phyloP scores from a whole-genome alignment of 1,284 basidiomycete species.

The Puccinia hordei region DNA sequence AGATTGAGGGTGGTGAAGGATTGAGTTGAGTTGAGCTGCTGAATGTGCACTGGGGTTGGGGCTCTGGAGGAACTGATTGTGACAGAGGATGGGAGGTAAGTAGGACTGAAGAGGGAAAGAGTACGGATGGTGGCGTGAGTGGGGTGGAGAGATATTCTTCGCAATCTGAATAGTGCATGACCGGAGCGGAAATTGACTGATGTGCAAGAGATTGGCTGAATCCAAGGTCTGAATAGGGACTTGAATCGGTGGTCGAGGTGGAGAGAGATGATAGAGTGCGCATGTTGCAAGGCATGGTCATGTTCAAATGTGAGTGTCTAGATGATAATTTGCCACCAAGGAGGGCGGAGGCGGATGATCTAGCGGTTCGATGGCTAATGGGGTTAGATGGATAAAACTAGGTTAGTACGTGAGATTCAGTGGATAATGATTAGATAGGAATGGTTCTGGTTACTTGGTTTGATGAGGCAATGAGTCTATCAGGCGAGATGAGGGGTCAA shows the following conservation, averaged over 20 bases:
- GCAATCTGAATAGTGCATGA: neutral
- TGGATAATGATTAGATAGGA: neutral
- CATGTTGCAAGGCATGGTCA: conserved; percentile 5
- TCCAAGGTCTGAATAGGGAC: conserved; percentile 31
- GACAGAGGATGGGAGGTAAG: conserved; percentile 11
- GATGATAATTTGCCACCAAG: neutral
- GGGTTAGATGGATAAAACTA: neutral
- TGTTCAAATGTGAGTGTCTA: neutral
- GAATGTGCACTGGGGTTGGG: neutral
- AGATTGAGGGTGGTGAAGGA: neutral
- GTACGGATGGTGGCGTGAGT: conserved; percentile 43
- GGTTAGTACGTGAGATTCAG: neutral
- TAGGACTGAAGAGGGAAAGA: conserved; percentile 6
- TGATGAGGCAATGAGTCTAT: neutral
- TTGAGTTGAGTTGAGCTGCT: neutral
- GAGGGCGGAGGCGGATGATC: neutral
- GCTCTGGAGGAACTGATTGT: neutral
- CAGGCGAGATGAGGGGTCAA: neutral
- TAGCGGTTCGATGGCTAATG: neutral
- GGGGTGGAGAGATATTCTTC: conserved; percentile 20
- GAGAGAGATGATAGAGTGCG: conserved; percentile 11
- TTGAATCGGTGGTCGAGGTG: neutral
- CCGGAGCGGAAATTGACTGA: neutral
- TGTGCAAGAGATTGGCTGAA: conserved; percentile 7
- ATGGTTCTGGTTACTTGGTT: neutral